These are phyloP conservation scores for Kazachstania kunashirensis DNA, from an alignment of 805 yeast genomes.

Conservation along the genomic window DNA sequence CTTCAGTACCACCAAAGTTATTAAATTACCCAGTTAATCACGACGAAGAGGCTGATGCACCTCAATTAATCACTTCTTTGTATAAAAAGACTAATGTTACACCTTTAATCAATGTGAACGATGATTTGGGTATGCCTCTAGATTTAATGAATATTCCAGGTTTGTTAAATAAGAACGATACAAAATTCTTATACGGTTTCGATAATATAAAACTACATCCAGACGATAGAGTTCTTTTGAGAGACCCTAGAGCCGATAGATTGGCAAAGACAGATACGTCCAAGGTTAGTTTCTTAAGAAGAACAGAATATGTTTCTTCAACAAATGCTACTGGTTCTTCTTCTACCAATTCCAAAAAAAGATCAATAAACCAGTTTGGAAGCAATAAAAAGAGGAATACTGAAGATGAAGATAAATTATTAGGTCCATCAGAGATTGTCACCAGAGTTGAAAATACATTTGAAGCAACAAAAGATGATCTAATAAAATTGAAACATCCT, in stretches of 20 bases:
- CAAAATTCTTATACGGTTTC: constrained; percentile 33
- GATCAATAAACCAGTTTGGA: constrained; percentile 23
- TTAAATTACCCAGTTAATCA: constrained; percentile 40
- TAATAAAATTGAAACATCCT: constrained; percentile 60
- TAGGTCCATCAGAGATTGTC: constrained; percentile 22
- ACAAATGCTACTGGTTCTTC: constrained; percentile 33
- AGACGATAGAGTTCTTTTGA: constrained; percentile 62
- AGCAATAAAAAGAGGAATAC: not conserved
- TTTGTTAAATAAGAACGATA: constrained; percentile 53
- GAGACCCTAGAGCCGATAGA: constrained; percentile 57
- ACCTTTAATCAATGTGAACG: constrained; percentile 49
- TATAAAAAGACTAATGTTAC: constrained; percentile 68
- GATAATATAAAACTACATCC: constrained; percentile 52
- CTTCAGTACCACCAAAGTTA: constrained; percentile 83
- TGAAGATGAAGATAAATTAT: constrained; percentile 19
- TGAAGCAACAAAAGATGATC: constrained; percentile 39
- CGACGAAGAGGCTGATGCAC: constrained; percentile 38
- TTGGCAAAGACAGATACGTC: constrained; percentile 31
- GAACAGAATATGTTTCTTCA: constrained; percentile 86
- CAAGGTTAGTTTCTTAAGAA: constrained; percentile 68
- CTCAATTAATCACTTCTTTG: constrained; percentile 55
- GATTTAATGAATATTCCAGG: constrained; percentile 61
- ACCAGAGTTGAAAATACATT: constrained; percentile 65
- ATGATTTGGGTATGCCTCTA: constrained; percentile 65
- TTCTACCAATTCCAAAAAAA: constrained; percentile 14